Evolutionary conservation across 2,329 filamentous ascomycete genomes (phyloP).

Genomic region (Orbilia brochopaga): DNA sequence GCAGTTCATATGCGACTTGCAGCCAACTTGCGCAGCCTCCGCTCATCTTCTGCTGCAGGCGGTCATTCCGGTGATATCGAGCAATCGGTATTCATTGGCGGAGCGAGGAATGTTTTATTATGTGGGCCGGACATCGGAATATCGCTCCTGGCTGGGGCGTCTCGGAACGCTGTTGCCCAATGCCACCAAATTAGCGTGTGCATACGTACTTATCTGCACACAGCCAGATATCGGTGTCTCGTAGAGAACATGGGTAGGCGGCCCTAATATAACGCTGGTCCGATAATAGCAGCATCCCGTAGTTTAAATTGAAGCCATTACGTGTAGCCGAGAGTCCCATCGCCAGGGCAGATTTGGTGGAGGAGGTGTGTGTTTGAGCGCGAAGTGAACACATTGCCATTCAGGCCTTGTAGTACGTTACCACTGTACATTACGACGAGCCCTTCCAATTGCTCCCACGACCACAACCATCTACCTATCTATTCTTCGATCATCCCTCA

Average conservation of each 20-base stretch:
- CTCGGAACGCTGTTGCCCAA: constrained; percentile 8
- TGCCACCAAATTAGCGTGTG: constrained; percentile 32
- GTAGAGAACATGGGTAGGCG: constrained; percentile 1
- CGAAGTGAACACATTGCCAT: constrained; percentile 50
- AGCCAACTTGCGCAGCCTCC: too few relatives aligned
- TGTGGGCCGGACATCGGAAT: too few relatives aligned
- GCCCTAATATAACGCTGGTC: constrained; percentile 8
- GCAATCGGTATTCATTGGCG: too few relatives aligned
- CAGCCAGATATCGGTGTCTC: constrained; percentile 37
- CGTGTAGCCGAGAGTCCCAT: constrained; percentile 9
- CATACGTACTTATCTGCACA: constrained; percentile 27
- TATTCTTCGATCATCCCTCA: not conserved
- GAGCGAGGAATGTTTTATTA: too few relatives aligned
- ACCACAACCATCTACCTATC: not conserved
- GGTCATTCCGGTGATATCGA: too few relatives aligned
- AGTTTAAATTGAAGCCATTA: not conserved
- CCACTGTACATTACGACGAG: constrained; percentile 46
- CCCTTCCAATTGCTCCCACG: constrained; percentile 13
- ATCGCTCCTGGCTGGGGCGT: not conserved
- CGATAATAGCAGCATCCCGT: not conserved
- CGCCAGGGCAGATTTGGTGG: constrained; percentile 22
- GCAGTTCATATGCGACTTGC: not conserved
- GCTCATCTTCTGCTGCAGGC: too few relatives aligned
- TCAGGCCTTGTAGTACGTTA: constrained; percentile 52
- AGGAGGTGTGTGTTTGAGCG: constrained; percentile 24